These are phyloP conservation scores for Grosmannia serpens DNA, from an alignment of 2,329 filamentous ascomycete genomes.

Conservation along the genomic window DNA sequence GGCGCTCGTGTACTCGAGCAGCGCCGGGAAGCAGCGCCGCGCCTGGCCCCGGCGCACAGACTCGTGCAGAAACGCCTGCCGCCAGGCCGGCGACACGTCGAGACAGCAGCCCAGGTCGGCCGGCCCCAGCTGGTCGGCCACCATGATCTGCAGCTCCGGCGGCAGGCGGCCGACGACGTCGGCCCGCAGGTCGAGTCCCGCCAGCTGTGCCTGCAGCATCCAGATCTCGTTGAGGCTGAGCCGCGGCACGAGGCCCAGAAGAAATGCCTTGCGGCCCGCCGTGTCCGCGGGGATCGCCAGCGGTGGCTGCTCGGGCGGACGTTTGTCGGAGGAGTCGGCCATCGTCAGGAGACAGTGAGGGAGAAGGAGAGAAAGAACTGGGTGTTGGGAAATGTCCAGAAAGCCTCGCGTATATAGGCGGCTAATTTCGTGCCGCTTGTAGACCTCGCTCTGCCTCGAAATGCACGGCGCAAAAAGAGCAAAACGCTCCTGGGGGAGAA, in stretches of 20 bases:
- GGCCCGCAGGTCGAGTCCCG: constrained; percentile 9
- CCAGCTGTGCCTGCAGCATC: constrained; percentile 8
- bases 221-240: constrained; percentile 12
- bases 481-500: background rate
- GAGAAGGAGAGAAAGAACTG: too few relatives aligned
- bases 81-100: constrained; percentile 11
- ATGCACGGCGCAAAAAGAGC: too few relatives aligned
- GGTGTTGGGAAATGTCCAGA: too few relatives aligned
- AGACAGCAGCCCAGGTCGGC: constrained; percentile 10
- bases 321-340: too few relatives aligned
- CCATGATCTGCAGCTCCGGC: constrained; percentile 11
- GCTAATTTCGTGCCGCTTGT: too few relatives aligned
- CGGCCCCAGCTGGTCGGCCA: constrained; percentile 7
- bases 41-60: background rate
- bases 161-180: constrained; percentile 11
- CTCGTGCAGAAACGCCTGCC: constrained; percentile 1
- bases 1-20: constrained; percentile 7
- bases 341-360: too few relatives aligned
- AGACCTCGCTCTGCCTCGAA: too few relatives aligned
- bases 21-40: constrained; percentile 8
- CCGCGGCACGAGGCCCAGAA: constrained; percentile 2
- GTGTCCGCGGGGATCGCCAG: background rate
- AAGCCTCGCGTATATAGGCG: too few relatives aligned
- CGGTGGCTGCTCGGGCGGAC: too few relatives aligned
- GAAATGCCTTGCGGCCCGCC: constrained; percentile 4